Base-by-base conservation (phyloP, 371 early-diverging fungal genomes). In the Sporodiniella umbellata region DNA sequence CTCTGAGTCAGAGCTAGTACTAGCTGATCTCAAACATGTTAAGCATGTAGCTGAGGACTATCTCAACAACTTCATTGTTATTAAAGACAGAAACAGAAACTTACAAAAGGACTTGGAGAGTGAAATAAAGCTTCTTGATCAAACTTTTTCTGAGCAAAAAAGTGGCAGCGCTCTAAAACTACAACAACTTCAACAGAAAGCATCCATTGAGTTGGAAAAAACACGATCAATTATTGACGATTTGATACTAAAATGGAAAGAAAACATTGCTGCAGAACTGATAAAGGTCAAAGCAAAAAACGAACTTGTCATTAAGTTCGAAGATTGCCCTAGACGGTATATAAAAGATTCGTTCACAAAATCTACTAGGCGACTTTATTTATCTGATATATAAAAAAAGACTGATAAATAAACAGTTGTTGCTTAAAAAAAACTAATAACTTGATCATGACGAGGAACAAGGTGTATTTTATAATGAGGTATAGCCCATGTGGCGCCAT, bases 401-500 rank as follows among this genome's bases (percentile, higher is more conserved):
- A 35, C 15, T 11, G 7, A 8, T 35, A 35, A 1, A 35, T 4
- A 35, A 5, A 35, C 15, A 35, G 11, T 1, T 35, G 15, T n/a
- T 10, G 15, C 15, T 35, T 35, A 8, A 37, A 31, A 33, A 10
- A 63, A 51, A 3, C 39, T 15, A 4, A 23, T 21, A 1, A 71
- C 35, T 38, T 50, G 39, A 1, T 64, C 64, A 31, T 68, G 67
- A 12, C 74, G 55, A 18, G 58, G 63, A 0, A 64, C 51, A 12
- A 74, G 33, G 10, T 57, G 57, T n/a, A 70, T 51, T 15, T 60
- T 33, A 33, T 70, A 70, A 21, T 53, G 47, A 0, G 23, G 4
- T 12, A 70, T 70, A 8, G 62, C n/a, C 48, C 57, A 60, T 0
- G 64, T 62, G 12, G 64, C 53, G 0, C 66, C 46, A 3, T 56